Base-by-base conservation (phyloP, 2,329 filamentous ascomycete species). In the Ceratocystiopsis brevicomis region DNA sequence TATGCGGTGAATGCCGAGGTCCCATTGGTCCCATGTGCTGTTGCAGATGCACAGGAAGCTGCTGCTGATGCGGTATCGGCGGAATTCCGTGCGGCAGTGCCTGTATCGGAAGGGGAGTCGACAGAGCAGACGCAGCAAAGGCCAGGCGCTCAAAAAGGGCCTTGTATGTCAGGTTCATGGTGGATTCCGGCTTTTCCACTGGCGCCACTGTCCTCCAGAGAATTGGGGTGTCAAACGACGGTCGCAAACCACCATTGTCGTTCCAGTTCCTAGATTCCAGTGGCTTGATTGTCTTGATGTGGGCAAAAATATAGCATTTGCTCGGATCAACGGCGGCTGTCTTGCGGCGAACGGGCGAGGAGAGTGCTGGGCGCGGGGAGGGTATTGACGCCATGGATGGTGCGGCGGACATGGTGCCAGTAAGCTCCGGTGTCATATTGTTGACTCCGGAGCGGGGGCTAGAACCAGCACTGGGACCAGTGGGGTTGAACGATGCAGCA, bases 401-500 rank as follows among this genome's bases (percentile, higher is more conserved):
- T 2, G 42, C 13, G 14, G 47, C 34, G 1, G 45, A 44, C n/a
- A 59, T 45, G 35, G 52, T 45, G 16, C 47, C 48, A 21, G 37
- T 45, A 2, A 30, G 33, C 13, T 34, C 33, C 40, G 44, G 5
- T 48, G 45, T 1, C 19, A 61, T 53, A 42, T 68, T 61, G 54
- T 70, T 79, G 51, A 69, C 68, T 50, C 64, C 64, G 2, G 78
- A 74, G 33, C 71, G 70, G 30, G 85, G 83, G 54, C 81, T 92
- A 3, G 82, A 84, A 34, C 73, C 69, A 39, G 73, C 68, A 55
- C 79, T 83, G n/a, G 67, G 64, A 19, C 68, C 66, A 40, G 63
- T 82, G 6, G 82, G 88, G 51, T 78, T 88, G 61, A 98, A 96
- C 1, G 79, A 69, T 38, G 73, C 71, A 0, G 87, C 86, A 48